Percentiles rank a stretch among this genome's conserved stretches.
phyloP scores from a whole-genome alignment of 139 green algal genomes.

The Chlamydomonas sp. region DNA sequence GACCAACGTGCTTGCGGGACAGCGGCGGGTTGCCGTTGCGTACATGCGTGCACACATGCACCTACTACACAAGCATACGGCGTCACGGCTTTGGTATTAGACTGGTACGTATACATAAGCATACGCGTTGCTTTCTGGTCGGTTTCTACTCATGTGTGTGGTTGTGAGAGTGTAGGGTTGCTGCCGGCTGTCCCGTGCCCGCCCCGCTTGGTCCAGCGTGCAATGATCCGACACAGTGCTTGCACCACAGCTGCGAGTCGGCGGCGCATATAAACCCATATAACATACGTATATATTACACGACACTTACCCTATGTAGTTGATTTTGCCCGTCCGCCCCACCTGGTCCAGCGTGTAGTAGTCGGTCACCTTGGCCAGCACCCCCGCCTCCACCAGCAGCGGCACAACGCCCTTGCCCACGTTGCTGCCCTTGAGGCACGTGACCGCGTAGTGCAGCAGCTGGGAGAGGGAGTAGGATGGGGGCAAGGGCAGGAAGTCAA shows the following conservation, averaged over 20 bases:
- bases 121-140: not conserved
- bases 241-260: not conserved
- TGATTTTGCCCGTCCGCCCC: not conserved
- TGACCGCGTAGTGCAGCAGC: conserved; percentile 53
- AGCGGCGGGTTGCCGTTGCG: not conserved
- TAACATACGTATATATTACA: not conserved
- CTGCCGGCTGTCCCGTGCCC: too few species aligned
- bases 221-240: conserved; percentile 18
- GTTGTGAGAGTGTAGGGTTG: too few species aligned
- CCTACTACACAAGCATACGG: not conserved
- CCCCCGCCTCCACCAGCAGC: conserved; percentile 32
- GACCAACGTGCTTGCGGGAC: not conserved
- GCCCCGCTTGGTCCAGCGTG: too few species aligned
- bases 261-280: not conserved
- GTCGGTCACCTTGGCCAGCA: conserved; percentile 8
- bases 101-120: not conserved
- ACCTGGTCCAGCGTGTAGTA: conserved; percentile 32
- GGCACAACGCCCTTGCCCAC: conserved; percentile 8
- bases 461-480: not conserved
- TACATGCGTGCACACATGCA: not conserved
- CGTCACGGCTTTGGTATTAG: too few species aligned
- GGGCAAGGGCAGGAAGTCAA: not conserved
- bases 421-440: conserved; percentile 30
- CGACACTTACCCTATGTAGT: not conserved
- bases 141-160: not conserved